These are phyloP conservation scores for Gastrolobium villosum DNA, from an alignment of 306 rosid species.

Conservation along the genomic window DNA sequence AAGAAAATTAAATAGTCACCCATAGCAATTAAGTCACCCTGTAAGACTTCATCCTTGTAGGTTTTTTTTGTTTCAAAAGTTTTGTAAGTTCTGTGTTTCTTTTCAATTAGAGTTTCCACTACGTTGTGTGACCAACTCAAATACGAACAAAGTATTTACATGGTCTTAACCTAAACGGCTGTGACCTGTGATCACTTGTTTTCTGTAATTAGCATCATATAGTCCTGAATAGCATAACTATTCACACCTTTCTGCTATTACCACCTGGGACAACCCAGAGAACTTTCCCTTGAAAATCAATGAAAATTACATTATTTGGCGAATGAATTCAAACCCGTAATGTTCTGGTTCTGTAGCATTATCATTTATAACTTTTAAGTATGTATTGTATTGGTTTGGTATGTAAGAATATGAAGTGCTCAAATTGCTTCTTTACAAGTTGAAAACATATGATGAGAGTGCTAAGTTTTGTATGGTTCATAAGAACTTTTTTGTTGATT, in stretches of 20 bases:
- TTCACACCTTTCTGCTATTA: neutral
- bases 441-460: slow-evolving; percentile 2
- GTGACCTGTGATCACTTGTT: neutral
- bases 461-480: slow-evolving; percentile 2
- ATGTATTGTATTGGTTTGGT: neutral
- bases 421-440: slow-evolving; percentile 9
- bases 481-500: neutral
- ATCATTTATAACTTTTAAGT: neutral
- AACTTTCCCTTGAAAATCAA: slow-evolving; percentile 18
- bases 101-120: neutral
- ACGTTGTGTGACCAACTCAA: neutral
- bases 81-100: neutral
- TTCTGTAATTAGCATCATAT: neutral
- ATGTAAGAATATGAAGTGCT: neutral
- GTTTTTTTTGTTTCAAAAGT: neutral
- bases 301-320: neutral
- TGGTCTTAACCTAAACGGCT: neutral
- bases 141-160: neutral
- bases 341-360: neutral
- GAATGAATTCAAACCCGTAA: neutral
- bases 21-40: neutral
- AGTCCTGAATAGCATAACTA: neutral
- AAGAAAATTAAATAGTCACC: neutral
- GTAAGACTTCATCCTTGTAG: neutral
- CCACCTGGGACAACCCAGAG: neutral